Evolutionary conservation across 140 eudicot genomes (phyloP), one percentile per base, ranked within the genome.

Genomic region (Ambrosia hybrid): DNA sequence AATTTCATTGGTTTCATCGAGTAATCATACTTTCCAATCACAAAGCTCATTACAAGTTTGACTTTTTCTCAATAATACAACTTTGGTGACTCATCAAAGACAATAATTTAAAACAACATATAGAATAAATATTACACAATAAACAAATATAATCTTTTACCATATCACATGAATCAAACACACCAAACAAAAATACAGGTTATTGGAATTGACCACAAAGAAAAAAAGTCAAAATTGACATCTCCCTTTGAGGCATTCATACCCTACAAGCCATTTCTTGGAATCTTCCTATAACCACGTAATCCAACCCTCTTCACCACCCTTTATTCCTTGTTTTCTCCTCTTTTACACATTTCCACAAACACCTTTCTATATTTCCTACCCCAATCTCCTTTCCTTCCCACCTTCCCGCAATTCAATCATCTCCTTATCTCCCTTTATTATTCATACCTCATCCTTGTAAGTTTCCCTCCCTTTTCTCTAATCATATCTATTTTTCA

Each of bases 221-320:
- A 7, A 43, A 15, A 7, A 43, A 65, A 43, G 79, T 41, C 48
- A 74, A 65, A 21, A 17, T 65, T 65, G 58, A 34, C 73, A 41
- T 73, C 59, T 30, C 14, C 55, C 10, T 61, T 73, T 73, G 63
- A 73, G 60, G 63, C 30, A 74, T 64, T 52, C 76, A 76, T 46
- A 34, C 67, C 72, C 65, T 30, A 39, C 63, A 49, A 63, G 63
- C 60, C 72, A 72, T 67, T 58, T 71, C 51, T 70, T 46, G 73
- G 79, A 76, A 76, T 81, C 82, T 81, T 76, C 81, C 76, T 65
- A 64, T 33, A 78, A 70, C 78, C 87, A 83, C 78, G 84, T 75
- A 74, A 56, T 43, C 76, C 84, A 68, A 38, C 2, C 15, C 58
- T n/a, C 71, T 9, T 64, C 70, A 16, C 83, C 52, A 30, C 80